These are phyloP conservation scores for Cucurbita maxima DNA, from an alignment of 306 rosid species.

Conservation along the genomic window DNA sequence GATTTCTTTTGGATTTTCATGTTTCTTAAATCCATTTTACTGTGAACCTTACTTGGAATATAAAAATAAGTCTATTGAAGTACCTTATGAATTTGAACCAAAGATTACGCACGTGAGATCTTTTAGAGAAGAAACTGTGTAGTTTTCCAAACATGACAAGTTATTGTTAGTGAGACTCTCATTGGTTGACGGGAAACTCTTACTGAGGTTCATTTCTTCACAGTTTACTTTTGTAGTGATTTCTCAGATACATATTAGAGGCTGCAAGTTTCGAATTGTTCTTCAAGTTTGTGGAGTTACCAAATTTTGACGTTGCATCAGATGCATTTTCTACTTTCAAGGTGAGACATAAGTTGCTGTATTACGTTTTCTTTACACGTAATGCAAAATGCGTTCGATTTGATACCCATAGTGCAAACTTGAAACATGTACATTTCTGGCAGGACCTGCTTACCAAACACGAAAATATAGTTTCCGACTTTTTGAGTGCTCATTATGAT, in stretches of 20 bases:
- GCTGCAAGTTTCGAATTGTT: slow-evolving; percentile 84
- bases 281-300: slow-evolving; percentile 84
- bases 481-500: slow-evolving; percentile 56
- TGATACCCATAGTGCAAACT: neutral
- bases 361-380: neutral
- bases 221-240: slow-evolving; percentile 25
- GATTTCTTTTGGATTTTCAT: neutral
- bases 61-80: neutral
- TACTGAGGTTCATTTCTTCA: slow-evolving; percentile 16
- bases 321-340: slow-evolving; percentile 95
- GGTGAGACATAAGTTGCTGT: slow-evolving; percentile 30
- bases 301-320: slow-evolving; percentile 81
- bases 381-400: neutral
- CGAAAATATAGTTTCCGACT: slow-evolving; percentile 50
- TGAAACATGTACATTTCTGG: slow-evolving; percentile 13
- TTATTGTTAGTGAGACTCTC: neutral
- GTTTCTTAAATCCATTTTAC: neutral
- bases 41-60: neutral
- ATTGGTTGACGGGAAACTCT: neutral
- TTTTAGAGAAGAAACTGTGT: neutral
- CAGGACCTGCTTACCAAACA: slow-evolving; percentile 93
- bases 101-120: neutral
- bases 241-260: slow-evolving; percentile 86
- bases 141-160: neutral
- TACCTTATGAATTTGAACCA: neutral